Base-by-base conservation (phyloP, 371 early-diverging fungal species). In the Mucor racemosus region DNA sequence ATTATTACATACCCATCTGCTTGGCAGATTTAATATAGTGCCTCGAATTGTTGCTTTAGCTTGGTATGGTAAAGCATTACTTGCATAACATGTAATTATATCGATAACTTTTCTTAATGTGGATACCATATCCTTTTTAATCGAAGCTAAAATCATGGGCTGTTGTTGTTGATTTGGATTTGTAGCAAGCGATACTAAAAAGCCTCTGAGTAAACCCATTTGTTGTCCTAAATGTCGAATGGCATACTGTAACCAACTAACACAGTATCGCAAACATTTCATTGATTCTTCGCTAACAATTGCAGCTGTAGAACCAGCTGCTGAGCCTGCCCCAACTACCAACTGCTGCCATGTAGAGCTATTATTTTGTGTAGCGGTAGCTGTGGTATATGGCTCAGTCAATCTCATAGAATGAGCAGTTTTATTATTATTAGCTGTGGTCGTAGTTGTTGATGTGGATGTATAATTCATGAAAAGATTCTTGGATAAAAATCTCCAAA, bases 91-190 rank as follows among this genome's bases (percentile, higher is more conserved):
- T 48, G 91, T 91, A 57, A 97, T 85, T 17, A 96, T 87, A 44
- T 91, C 92, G 10, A 97, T 91, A 0, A 95, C 97, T 60, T 88
- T 89, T 42, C 93, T 85, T 31, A 97, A 77, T 0, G 95, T 95
- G 33, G 85, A 85, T 1, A 94, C 93, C 7, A 96, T 88, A 62
- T 96, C 96, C 42, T 85, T 85, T 69, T 90, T 90, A 64, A 93
- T 88, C 9, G 76, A 60, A 0, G 87, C 82, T 34, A 94, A 67
- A 0, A 77, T 68, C 41, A 77, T 76, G 7, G 81, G 68, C 19
- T 56, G 60, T 34, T 55, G 66, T 31, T 62, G 41, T 15, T 57
- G 56, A 11, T 58, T 10, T 17, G 48, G 48, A 46, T 15, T 10
- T 4, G 82, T 76, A 13, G 88, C 84, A 19, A 91, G 73, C 1